These are phyloP conservation scores for Chaetomium strumarium DNA, from an alignment of 2,329 filamentous ascomycete genomes.

Conservation along the genomic window DNA sequence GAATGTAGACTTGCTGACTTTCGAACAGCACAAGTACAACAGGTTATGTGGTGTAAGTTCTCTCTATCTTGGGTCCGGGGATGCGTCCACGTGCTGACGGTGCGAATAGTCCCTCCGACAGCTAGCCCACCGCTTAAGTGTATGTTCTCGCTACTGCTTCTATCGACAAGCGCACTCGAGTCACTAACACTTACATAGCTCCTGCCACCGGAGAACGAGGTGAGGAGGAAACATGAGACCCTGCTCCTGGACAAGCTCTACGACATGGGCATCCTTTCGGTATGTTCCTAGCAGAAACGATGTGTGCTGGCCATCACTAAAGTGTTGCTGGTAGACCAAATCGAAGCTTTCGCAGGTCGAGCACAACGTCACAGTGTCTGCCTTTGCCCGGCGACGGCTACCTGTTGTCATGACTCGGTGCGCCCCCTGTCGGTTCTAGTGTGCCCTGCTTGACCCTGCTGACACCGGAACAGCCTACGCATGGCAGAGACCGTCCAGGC, in stretches of 20 bases:
- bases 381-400: conserved; percentile 76
- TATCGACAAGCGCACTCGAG: neutral
- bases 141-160: conserved; percentile 9
- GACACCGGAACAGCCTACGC: conserved; percentile 67
- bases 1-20: conserved; percentile 8
- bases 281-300: neutral
- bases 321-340: conserved; percentile 37
- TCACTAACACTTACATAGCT: conserved; percentile 33
- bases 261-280: conserved; percentile 78
- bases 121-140: conserved; percentile 77
- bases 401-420: conserved; percentile 66
- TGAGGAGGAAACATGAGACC: conserved; percentile 77
- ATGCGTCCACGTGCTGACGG: conserved; percentile 18
- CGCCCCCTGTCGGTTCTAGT: neutral
- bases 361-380: conserved; percentile 79
- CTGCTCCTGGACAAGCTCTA: conserved; percentile 86
- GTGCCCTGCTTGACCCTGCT: neutral
- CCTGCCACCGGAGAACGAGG: conserved; percentile 71
- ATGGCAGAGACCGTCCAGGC: conserved; percentile 91
- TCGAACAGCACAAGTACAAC: conserved; percentile 63
- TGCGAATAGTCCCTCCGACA: conserved; percentile 67
- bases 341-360: conserved; percentile 82
- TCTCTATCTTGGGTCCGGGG: neutral
- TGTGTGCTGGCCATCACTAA: neutral
- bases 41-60: conserved; percentile 59